Base-by-base conservation (phyloP, 1,284 basidiomycete species). In the Malassezia caprae region DNA sequence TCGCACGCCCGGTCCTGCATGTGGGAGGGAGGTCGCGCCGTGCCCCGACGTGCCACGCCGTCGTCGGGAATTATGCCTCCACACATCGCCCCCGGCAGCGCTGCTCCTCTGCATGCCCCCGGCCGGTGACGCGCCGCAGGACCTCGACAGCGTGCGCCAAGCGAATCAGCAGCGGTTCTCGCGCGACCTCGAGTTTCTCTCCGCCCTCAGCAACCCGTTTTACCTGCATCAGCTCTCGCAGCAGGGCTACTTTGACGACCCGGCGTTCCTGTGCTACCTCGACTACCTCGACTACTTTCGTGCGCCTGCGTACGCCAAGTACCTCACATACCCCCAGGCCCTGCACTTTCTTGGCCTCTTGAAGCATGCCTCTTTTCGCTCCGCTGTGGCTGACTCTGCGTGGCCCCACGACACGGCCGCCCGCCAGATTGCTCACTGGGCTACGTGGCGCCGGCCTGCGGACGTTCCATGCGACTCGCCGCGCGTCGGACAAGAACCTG, bases 321-420 rank as follows among this genome's bases (percentile, higher is more conserved):
- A 68, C 41, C 56, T 71, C 24, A 60, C 62, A 37, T 71, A 71
- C 52, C 69, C 69, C 11, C 64, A 69, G 21, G 63, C 65, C 21
- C 51, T 71, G 27, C 54, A 65, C 39, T 65, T 71, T 23, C 51
- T 71, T 26, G 62, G 64, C 31, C 59, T 64, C 11, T 45, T 71
- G 34, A 56, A 65, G 42, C 53, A 53, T 41, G 55, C 51, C 28
- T 62, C 64, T 47, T 71, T 71, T 45, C 51, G 69, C 11, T 35
- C 56, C 24, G 66, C 65, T 13, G 61, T 61, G 8, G 57, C 56
- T 13, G 60, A 64, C 51, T 48, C 59, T 5, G 69, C 52, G 2
- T 71, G 68, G 62, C 67, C 62, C 10, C 61, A 62, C 17, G 64
- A 65, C 32, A 62, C 63, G 15, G 68, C 65, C 43, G 59, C 58